phyloP scores from a whole-genome alignment of 148 eudicot genomes.

The Rhododendron simsii region DNA sequence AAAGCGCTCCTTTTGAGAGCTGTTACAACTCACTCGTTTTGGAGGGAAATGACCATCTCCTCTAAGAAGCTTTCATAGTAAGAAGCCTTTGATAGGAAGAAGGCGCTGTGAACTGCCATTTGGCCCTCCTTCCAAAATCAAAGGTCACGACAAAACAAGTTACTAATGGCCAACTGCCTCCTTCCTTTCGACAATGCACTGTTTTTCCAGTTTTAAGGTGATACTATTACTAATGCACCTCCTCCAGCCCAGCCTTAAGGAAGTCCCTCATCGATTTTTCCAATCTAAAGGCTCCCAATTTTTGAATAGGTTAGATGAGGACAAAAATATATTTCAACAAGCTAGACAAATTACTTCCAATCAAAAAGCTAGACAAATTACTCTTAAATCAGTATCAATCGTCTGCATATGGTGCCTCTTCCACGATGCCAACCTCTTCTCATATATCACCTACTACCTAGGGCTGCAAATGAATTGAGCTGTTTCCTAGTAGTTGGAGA shows the following conservation, averaged over 20 bases:
- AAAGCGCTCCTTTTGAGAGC: not conserved
- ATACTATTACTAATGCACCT: not conserved
- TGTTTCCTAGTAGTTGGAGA: not conserved
- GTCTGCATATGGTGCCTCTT: not conserved
- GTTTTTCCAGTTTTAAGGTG: not conserved
- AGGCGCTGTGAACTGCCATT: not conserved
- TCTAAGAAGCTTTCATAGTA: not conserved
- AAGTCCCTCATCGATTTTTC: not conserved
- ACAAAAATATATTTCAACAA: not conserved
- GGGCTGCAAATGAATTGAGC: not conserved
- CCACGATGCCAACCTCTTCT: not conserved
- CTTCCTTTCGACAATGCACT: not conserved
- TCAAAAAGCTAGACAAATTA: not conserved
- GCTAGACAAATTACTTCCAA: not conserved
- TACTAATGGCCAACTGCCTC: not conserved
- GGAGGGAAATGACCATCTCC: not conserved
- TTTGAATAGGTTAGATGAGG: not conserved
- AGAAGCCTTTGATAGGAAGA: not conserved
- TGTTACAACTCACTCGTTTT: not conserved
- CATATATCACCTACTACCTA: not conserved
- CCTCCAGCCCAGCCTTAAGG: not conserved
- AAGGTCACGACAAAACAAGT: not conserved
- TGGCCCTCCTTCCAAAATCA: not conserved
- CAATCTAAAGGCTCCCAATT: not conserved
- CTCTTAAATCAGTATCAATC: not conserved